A percentile compares a stretch with the other conserved stretches of the same genome.
phyloP scores from a whole-genome alignment of 805 yeast genomes.

The Zygotorulaspora danielsina region DNA sequence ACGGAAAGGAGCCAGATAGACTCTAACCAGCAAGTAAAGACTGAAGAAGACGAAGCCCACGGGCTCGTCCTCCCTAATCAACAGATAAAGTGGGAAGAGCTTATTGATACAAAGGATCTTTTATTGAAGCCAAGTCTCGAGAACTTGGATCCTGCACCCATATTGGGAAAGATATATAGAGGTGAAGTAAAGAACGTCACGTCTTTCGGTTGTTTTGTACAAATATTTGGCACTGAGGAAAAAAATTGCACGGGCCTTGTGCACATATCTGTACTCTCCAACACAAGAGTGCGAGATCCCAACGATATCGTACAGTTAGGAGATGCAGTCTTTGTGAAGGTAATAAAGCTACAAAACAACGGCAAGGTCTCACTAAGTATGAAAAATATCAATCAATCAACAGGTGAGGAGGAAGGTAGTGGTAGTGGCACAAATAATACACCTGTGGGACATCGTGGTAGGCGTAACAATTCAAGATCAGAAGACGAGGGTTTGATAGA shows the following conservation, averaged over 20 bases:
- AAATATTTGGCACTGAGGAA: slow-evolving; percentile 41
- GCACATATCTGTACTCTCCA: slow-evolving; percentile 66
- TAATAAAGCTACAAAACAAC: slow-evolving; percentile 44
- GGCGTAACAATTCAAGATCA: slow-evolving; percentile 5
- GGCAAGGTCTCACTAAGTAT: slow-evolving; percentile 56
- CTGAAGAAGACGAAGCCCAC: slow-evolving; percentile 11
- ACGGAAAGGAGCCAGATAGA: neutral
- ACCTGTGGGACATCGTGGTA: slow-evolving; percentile 9
- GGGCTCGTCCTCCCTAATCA: slow-evolving; percentile 18
- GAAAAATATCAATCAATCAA: slow-evolving; percentile 66
- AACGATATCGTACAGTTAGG: slow-evolving; percentile 51
- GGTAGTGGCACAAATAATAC: slow-evolving; percentile 6
- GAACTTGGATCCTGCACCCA: slow-evolving; percentile 33
- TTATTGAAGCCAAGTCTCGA: slow-evolving; percentile 12
- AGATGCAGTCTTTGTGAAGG: slow-evolving; percentile 63
- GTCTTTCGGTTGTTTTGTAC: slow-evolving; percentile 75
- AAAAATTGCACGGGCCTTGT: slow-evolving; percentile 55
- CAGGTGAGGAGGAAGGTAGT: slow-evolving; percentile 44
- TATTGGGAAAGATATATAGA: slow-evolving; percentile 46
- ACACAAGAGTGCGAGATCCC: slow-evolving; percentile 50
- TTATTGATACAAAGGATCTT: slow-evolving; percentile 17
- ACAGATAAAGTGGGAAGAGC: slow-evolving; percentile 19
- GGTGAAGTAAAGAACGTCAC: slow-evolving; percentile 61
- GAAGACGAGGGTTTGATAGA: slow-evolving; percentile 9
- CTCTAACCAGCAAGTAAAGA: slow-evolving; percentile 6